Base-by-base conservation (phyloP, 2,329 filamentous ascomycete genomes). In the Pochonia chlamydosporia region DNA sequence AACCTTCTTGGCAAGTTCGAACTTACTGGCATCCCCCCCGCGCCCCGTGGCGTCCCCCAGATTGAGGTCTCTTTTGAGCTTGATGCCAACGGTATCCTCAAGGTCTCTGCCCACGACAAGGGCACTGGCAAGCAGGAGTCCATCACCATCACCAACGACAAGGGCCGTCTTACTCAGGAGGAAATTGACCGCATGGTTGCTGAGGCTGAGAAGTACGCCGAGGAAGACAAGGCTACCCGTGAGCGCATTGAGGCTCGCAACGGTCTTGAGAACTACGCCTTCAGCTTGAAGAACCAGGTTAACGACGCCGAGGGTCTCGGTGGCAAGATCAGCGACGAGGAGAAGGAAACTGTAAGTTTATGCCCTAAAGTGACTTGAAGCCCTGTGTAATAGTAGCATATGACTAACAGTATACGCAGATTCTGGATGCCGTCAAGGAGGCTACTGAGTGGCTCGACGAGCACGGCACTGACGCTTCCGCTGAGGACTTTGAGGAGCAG, bases 111-210 rank as follows among this genome's bases (percentile, higher is more conserved):
- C 57, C 85, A 87, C 63, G 93, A 99, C 74, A 97, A 97, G 86
- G 93, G 91, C 67, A 96, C 92, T 62, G 93, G 93, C 71, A 96
- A 97, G 82, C 83, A 81, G 54, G 90, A 99, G 79, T 90, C 87
- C 54, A 97, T 99, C 71, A 97, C 93, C 61, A 99, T 99, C 68
- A 97, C 87, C 75, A 97, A 99, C 76, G 93, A 99, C 76, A 97
- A 97, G 85, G 93, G 93, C 59, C 92, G 93, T 69, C 85, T 99
- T 44, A 90, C 87, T 61, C 86, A 87, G 64, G 93, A 99, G 60
- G 93, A 99, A 72, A 99, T 99, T 61, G 92, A 97, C 72, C 93
- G 93, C 71, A 99, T 99, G 93, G 90, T 99, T 55, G 84, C 86
- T 59, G 93, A 99, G 75, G 93, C 93, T 52, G 93, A 97, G 83